phyloP scores from a whole-genome alignment of 257 asterid genomes.

The Cynanchum wilfordii region DNA sequence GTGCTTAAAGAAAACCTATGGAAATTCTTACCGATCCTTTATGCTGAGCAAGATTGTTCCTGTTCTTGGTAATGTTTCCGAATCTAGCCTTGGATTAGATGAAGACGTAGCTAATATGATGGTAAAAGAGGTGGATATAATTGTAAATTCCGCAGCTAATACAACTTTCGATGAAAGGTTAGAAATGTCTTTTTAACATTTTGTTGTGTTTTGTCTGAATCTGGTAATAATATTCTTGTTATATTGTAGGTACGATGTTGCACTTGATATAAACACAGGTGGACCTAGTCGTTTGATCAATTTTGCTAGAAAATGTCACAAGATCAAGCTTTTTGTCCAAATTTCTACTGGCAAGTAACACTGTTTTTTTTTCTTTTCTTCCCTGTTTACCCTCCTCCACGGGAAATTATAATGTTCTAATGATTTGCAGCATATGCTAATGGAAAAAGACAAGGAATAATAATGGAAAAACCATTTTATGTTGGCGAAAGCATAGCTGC shows the following conservation, averaged over 20 bases:
- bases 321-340: constrained; percentile 67
- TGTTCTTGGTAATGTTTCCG: constrained; percentile 76
- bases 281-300: constrained; percentile 75
- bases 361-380: neutral
- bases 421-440: constrained; percentile 76
- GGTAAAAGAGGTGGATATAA: constrained; percentile 57
- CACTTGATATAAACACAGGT: constrained; percentile 76
- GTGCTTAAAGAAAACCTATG: constrained; percentile 66
- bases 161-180: constrained; percentile 92
- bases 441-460: constrained; percentile 80
- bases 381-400: too few relatives aligned
- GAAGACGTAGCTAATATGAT: constrained; percentile 49
- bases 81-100: constrained; percentile 56
- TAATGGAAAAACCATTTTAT: constrained; percentile 76
- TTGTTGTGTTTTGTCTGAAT: neutral
- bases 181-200: neutral
- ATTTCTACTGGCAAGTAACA: constrained; percentile 82
- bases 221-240: neutral
- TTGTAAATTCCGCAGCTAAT: constrained; percentile 87
- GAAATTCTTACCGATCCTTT: constrained; percentile 67
- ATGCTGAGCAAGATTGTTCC: constrained; percentile 86
- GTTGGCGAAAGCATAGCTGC: constrained; percentile 62
- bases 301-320: constrained; percentile 71
- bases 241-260: constrained; percentile 71
- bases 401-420: neutral